Conservation (phyloP, 768 basidiomycete species). For the Calvatia gigantea region DNA sequence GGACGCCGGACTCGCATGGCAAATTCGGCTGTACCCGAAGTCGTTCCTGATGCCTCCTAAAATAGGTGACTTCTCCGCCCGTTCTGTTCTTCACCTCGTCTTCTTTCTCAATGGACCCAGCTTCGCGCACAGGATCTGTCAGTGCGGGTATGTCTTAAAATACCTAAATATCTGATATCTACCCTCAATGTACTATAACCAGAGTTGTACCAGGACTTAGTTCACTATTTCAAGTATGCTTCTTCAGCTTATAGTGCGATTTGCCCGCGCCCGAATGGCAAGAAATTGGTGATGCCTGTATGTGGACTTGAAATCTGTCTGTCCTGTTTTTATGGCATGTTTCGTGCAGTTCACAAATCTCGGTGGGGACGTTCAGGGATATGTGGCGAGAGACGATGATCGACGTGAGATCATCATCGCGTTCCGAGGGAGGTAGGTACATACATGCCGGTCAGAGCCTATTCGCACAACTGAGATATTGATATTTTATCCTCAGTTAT, state of each 20-base stretch:
- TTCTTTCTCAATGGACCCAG: background rate
- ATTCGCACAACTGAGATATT: background rate
- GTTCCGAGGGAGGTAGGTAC: constrained; percentile 44
- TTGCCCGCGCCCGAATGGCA: constrained; percentile 50
- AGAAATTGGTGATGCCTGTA: constrained; percentile 35
- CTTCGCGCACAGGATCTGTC: background rate
- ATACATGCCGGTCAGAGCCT: background rate
- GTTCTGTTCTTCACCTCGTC: background rate
- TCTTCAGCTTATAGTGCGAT: constrained; percentile 43
- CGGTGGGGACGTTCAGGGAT: constrained; percentile 43
- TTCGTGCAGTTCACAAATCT: constrained; percentile 36
- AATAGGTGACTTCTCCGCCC: background rate
- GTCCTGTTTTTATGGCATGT: background rate
- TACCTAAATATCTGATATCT: too few relatives aligned
- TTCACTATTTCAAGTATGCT: constrained; percentile 55
- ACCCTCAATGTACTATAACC: background rate
- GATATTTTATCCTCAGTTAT: constrained; percentile 22
- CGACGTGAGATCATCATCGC: constrained; percentile 46
- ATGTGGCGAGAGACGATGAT: constrained; percentile 43
- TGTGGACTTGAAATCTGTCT: background rate
- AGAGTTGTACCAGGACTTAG: constrained; percentile 41
- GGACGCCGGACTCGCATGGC: too few relatives aligned
- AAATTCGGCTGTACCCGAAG: background rate
- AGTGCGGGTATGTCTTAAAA: background rate
- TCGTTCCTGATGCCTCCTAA: background rate